Base-by-base conservation (phyloP, 768 basidiomycete genomes). In the Clavulina sp. region DNA sequence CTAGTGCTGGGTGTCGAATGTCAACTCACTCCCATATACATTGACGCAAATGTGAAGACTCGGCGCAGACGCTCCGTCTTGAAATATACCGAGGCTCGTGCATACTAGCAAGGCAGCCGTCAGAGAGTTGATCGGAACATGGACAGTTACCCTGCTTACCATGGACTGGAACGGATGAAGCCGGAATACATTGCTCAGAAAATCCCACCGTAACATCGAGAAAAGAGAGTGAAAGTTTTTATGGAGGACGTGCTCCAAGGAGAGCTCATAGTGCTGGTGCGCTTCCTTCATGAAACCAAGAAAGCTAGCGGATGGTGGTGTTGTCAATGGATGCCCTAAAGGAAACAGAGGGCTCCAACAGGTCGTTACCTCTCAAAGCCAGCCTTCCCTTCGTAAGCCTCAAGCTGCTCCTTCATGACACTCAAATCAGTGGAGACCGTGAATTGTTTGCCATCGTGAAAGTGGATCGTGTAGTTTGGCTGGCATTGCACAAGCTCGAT, bases 381-480 rank as follows among this genome's bases (percentile, higher is more conserved):
- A 38, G 13, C 36, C 1, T 13, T 21, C 13, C 36, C 36, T 38
- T 38, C 36, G 13, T 21, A 38, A 13, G 13, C 21, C 36, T 38
- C 36, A 21, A 38, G 13, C 21, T 38, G 36, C 13, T 38, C 36
- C 36, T 38, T 38, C 36, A 38, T 38, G 13, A 38, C 13, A 21
- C 13, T 13, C 1, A 38, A 13, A 21, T 38, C 36, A 13, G 36
- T 38, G 36, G 36, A 38, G 13, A 38, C 13, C 13, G 36, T 13
- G 32, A 70, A 60, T n/a, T 55, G 60, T 54, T 67, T 64, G 9
- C 67, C 66, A 59, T 69, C 68, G 36, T 65, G 64, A 54, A 65
- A 70, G 47, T 69, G 66, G 36, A 69, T 59, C 18, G 63, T 57
- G 55, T 69, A 70, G 55, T 70, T 70, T 5, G 67, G 68, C 29